Evolutionary conservation across 208 protist genomes (phyloP).

Genomic region (Leptomonas pyrrhocoris): DNA sequence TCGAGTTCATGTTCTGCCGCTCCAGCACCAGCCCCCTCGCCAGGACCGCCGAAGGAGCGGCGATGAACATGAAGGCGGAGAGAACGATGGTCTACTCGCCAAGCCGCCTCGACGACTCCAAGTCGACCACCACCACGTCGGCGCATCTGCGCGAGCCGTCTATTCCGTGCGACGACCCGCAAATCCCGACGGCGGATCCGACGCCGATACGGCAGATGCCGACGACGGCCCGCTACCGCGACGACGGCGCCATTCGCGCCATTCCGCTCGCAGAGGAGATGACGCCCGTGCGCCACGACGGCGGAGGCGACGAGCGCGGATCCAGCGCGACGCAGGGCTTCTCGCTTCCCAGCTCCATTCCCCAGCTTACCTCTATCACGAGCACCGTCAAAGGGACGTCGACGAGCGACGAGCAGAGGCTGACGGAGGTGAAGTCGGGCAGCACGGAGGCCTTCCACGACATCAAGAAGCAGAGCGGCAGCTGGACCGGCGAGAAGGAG

Average conservation of each 20-base stretch:
- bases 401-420: neutral
- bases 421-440: neutral
- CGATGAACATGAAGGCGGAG: neutral
- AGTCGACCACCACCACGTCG: constrained; percentile 10
- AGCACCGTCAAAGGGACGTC: neutral
- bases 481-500: neutral
- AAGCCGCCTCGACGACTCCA: neutral
- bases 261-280: constrained; percentile 10
- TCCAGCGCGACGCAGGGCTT: constrained; percentile 1
- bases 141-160: constrained; percentile 17
- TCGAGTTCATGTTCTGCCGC: neutral
- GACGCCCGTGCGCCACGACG: constrained; percentile 3
- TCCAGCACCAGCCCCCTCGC: constrained; percentile 22
- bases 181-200: constrained; percentile 41
- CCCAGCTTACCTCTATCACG: neutral
- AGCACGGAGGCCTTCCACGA: neutral
- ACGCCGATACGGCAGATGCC: constrained; percentile 42
- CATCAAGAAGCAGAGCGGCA: neutral
- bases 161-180: constrained; percentile 29
- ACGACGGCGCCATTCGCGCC: constrained; percentile 1
- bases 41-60: neutral
- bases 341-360: neutral
- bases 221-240: constrained; percentile 36
- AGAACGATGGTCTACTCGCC: constrained; percentile 8
- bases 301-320: constrained; percentile 1